A percentile compares a stretch with the other conserved stretches of the same genome.
Conservation (phyloP, 768 basidiomycete genomes). For the Lepiota subincarnata region DNA sequence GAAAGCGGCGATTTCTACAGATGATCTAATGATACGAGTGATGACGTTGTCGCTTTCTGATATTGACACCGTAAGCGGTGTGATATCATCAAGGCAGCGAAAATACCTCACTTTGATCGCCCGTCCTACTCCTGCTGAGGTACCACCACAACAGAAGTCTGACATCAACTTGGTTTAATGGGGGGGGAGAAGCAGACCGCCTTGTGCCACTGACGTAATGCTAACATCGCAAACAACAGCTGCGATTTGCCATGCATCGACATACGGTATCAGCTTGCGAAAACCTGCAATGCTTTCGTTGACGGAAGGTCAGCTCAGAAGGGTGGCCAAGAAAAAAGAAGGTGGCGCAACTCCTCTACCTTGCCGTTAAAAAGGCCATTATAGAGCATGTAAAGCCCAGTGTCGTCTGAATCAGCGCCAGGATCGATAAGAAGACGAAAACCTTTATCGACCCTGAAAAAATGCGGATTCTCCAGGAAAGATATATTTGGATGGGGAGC, state of each 20-base stretch:
- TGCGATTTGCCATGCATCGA: slow-evolving; percentile 25
- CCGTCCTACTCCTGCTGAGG: slow-evolving; percentile 22
- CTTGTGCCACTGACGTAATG: slow-evolving; percentile 21
- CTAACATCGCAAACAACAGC: slow-evolving; percentile 23
- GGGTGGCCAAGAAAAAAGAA: background rate
- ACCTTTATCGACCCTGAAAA: slow-evolving; percentile 20
- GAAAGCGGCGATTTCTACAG: slow-evolving; percentile 27
- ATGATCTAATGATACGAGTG: slow-evolving; percentile 21
- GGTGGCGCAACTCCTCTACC: slow-evolving; percentile 14
- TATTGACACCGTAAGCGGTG: background rate
- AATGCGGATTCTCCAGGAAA: slow-evolving; percentile 25
- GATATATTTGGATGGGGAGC: slow-evolving; percentile 27
- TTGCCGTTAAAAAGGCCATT: slow-evolving; percentile 18
- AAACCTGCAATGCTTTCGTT: slow-evolving; percentile 20
- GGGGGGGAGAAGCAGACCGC: background rate
- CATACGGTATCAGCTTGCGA: slow-evolving; percentile 21
- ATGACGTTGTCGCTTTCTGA: slow-evolving; percentile 28
- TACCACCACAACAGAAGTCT: slow-evolving; percentile 23
- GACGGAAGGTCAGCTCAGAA: background rate
- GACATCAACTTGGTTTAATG: background rate
- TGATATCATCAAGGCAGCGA: background rate
- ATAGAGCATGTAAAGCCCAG: slow-evolving; percentile 22
- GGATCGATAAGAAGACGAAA: slow-evolving; percentile 15
- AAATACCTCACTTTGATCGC: slow-evolving; percentile 18
- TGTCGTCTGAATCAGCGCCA: slow-evolving; percentile 21